phyloP scores from a whole-genome alignment of 805 yeast species.

The Candida berthetii region DNA sequence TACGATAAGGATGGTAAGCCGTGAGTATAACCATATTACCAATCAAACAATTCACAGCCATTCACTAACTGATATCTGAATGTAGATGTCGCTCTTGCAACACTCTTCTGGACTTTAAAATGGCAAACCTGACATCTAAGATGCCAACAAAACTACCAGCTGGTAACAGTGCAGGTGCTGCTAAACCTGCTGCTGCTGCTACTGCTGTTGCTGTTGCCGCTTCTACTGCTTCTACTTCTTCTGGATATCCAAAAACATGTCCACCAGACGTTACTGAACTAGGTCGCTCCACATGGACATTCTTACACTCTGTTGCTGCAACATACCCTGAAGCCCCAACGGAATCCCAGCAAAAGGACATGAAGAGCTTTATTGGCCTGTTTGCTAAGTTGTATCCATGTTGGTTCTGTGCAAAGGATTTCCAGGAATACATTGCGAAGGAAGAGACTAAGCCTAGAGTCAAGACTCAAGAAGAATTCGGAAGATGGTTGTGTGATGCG shows the following conservation, averaged over 20 bases:
- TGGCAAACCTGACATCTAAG: slow-evolving; percentile 33
- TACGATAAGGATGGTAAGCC: slow-evolving; percentile 92
- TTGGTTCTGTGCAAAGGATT: slow-evolving; percentile 88
- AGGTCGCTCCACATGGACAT: slow-evolving; percentile 90
- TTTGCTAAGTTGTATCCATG: slow-evolving; percentile 89
- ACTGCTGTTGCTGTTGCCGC: slow-evolving; percentile 15
- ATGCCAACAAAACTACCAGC: slow-evolving; percentile 2
- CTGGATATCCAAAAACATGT: slow-evolving; percentile 39
- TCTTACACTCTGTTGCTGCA: slow-evolving; percentile 87
- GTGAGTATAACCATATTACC: slow-evolving; percentile 39
- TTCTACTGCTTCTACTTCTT: slow-evolving; percentile 5
- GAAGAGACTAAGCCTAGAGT: slow-evolving; percentile 48
- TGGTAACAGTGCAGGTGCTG: slow-evolving; percentile 9
- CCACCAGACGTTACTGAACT: slow-evolving; percentile 84
- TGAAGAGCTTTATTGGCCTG: slow-evolving; percentile 59
- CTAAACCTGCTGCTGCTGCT: slow-evolving; percentile 7
- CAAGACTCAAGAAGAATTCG: slow-evolving; percentile 68
- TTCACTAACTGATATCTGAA: too few relatives aligned
- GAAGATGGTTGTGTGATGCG: slow-evolving; percentile 90
- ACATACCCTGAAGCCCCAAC: slow-evolving; percentile 72
- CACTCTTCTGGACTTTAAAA: slow-evolving; percentile 70
- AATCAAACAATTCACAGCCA: not conserved
- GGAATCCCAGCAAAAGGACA: slow-evolving; percentile 56
- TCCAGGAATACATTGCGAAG: slow-evolving; percentile 50
- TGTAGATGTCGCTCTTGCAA: slow-evolving; percentile 84